These are phyloP conservation scores for Biscogniauxia mediterranea DNA, from an alignment of 2,329 filamentous ascomycete genomes.

Conservation along the genomic window DNA sequence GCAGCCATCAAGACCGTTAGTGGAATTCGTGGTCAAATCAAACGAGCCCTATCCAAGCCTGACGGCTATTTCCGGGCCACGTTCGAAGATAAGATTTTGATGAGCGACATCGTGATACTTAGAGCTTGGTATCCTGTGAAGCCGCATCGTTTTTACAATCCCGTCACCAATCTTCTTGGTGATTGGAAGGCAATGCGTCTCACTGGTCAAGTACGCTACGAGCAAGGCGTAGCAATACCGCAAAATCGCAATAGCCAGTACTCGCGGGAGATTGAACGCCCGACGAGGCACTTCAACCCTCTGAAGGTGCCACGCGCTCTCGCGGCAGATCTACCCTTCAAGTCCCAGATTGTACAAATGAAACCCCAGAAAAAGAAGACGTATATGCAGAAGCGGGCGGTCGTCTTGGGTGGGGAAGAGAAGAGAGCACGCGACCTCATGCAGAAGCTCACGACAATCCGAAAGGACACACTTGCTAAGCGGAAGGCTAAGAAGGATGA, in stretches of 20 bases:
- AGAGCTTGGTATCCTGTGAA: constrained; percentile 96
- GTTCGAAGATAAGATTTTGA: constrained; percentile 97
- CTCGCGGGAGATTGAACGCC: constrained; percentile 60
- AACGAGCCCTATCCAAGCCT: constrained; percentile 86
- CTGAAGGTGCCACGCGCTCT: constrained; percentile 75
- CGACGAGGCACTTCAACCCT: constrained; percentile 73
- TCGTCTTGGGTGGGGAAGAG: constrained; percentile 84
- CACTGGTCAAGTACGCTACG: constrained; percentile 85
- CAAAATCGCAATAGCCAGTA: constrained; percentile 83
- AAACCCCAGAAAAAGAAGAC: constrained; percentile 77
- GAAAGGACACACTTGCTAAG: constrained; percentile 88
- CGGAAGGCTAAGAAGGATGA: constrained; percentile 84
- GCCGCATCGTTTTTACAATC: constrained; percentile 95
- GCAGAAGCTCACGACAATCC: constrained; percentile 86
- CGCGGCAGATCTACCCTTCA: constrained; percentile 84
- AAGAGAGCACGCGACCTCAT: constrained; percentile 83
- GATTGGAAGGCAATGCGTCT: constrained; percentile 89
- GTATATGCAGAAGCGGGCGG: constrained; percentile 93
- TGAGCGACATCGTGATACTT: constrained; percentile 94
- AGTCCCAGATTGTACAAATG: constrained; percentile 82
- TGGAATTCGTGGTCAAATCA: constrained; percentile 94
- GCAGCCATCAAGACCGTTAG: constrained; percentile 95
- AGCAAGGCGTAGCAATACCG: constrained; percentile 72
- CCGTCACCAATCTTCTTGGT: constrained; percentile 86
- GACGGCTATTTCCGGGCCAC: constrained; percentile 96